These are phyloP conservation scores for Phylloboletellus chloephorus DNA, from an alignment of 1,284 basidiomycete genomes.

Conservation along the genomic window DNA sequence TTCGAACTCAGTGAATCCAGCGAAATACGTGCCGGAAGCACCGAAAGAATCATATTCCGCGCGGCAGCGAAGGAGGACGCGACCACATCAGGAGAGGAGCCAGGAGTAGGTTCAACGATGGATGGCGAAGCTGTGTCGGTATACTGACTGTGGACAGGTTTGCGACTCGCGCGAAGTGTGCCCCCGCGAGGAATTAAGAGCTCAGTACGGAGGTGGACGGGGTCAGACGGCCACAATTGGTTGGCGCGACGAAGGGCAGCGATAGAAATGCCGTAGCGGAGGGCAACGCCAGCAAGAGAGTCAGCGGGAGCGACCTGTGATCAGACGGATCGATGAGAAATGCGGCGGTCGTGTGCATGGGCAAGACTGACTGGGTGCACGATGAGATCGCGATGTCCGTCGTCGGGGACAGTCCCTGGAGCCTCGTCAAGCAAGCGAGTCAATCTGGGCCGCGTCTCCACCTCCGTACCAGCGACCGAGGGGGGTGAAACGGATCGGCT, in stretches of 20 bases:
- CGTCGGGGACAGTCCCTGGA: neutral
- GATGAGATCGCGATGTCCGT: conserved; percentile 1
- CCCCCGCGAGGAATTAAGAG: conserved; percentile 65
- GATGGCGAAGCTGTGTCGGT: neutral
- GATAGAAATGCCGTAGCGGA: conserved; percentile 82
- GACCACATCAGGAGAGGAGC: conserved; percentile 10
- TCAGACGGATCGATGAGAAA: neutral
- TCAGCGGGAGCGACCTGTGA: conserved; percentile 65
- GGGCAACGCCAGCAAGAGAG: conserved; percentile 77
- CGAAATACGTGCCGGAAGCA: conserved; percentile 29
- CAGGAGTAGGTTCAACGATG: conserved; percentile 2
- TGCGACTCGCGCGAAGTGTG: conserved; percentile 4
- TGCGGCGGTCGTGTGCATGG: neutral
- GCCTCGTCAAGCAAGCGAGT: conserved; percentile 1
- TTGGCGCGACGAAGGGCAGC: conserved; percentile 81
- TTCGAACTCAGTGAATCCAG: conserved; percentile 30
- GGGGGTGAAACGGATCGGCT: conserved; percentile 13
- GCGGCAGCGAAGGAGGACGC: conserved; percentile 21
- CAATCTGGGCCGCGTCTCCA: conserved; percentile 6
- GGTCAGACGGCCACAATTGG: conserved; percentile 86
- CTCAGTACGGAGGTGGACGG: conserved; percentile 78
- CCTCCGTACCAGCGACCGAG: neutral
- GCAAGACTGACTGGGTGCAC: conserved; percentile 21
- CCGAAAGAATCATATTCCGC: conserved; percentile 24
- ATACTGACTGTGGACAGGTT: neutral